Percentiles rank a stretch among this genome's conserved stretches.
phyloP scores from a whole-genome alignment of 257 asterid species.

The Fraxinus cuspidata region DNA sequence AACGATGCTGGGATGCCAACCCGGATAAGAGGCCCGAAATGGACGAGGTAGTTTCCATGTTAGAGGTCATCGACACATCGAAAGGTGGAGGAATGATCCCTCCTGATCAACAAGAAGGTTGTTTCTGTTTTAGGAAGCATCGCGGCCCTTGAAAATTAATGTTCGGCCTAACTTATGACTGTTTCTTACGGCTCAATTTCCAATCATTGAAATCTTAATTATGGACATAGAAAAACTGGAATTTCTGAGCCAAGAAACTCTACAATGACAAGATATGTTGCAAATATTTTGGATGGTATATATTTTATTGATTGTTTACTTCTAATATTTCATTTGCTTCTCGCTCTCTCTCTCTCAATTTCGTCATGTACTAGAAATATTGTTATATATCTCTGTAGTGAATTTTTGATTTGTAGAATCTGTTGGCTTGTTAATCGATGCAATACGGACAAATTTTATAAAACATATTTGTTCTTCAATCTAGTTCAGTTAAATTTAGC shows the following conservation, averaged over 20 bases:
- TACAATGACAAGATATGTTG: not conserved
- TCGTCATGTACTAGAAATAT: not conserved
- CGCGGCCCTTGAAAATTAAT: not conserved
- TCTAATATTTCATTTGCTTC: not conserved
- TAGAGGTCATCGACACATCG: not conserved
- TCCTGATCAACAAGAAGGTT: not conserved
- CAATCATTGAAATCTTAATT: not conserved
- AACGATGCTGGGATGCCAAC: slow-evolving; percentile 6
- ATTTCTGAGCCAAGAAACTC: not conserved
- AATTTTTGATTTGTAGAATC: too few species aligned
- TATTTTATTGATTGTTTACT: not conserved
- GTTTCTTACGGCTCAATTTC: not conserved
- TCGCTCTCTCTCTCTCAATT: not conserved
- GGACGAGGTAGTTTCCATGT: not conserved
- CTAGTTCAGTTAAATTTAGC: too few species aligned
- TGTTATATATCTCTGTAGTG: not conserved
- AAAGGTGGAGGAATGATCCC: slow-evolving; percentile 5
- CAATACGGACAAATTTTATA: too few species aligned
- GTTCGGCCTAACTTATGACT: not conserved
- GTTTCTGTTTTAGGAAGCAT: not conserved
- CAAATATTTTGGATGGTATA: not conserved
- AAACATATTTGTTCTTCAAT: too few species aligned
- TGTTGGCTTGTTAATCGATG: too few species aligned
- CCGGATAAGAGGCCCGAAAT: not conserved
- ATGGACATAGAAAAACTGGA: not conserved